Evolutionary conservation across 345 rosid species (phyloP), one percentile per base, ranked within the genome.

Genomic region (Linum lewisii): DNA sequence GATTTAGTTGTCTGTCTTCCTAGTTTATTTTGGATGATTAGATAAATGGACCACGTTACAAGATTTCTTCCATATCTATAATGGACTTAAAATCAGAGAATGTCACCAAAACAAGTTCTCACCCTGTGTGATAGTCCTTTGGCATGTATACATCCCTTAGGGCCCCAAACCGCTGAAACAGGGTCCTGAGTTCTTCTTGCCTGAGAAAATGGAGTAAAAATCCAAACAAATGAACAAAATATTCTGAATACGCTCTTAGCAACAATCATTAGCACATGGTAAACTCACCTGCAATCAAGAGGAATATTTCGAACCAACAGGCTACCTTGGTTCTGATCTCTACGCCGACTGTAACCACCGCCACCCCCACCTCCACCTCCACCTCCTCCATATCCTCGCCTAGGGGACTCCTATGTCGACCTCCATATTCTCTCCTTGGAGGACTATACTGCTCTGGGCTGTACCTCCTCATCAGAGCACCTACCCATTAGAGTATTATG

Each of bases 141-240:
- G 99, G 97, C 62, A 93, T 78, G 75, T 93, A 93, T 14, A 93
- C 95, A 67, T 89, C 97, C 69, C 95, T 85, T 56, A 93, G 94
- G 59, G 66, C 73, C 38, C 97, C 99, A 66, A 77, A 90, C 58
- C 94, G 84, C 84, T 89, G 97, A 63, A 90, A 93, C 1, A 94
- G 87, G 36, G 67, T 61, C 56, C 96, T 76, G 52, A 90, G 90
- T 70, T 93, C 99, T 72, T 93, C 99, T 24, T 90, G 82, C 64
- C 99, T 93, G 72, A 70, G 76, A 72, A 52, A 57, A 53, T 21
- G 29, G 34, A n/a, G 8, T 60, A 51, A 32, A 25, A 36, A 7
- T 8, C 20, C 56, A 44, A 34, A 42, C 49, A 58, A 14, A 18
- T 21, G 24, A 44, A 64, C 15, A 29, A 62, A 37, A 66, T n/a